Evolutionary conservation across 2,329 filamentous ascomycete species (phyloP), one percentile per base, ranked within the genome.

Genomic region (Didymella segeticola): DNA sequence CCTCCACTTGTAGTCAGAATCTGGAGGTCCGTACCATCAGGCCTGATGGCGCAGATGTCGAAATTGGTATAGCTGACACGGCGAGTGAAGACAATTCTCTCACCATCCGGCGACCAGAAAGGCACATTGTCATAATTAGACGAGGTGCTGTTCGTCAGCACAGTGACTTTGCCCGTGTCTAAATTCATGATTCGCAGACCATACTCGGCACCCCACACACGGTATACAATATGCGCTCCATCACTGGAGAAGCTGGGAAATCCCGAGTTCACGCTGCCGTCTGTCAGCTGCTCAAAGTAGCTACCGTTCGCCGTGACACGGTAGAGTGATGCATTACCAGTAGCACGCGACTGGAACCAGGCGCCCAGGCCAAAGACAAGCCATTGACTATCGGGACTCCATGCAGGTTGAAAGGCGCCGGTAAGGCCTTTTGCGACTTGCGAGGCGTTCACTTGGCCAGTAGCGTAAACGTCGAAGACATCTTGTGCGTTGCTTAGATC

Each of bases 281-380:
- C 58, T 2, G 75, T 77, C 6, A 78, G 67, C 8, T 69, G 58
- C 38, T 74, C 70, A 48, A 51, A 57, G 39, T 53, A 53, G 59
- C n/a, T n/a, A n/a, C n/a, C n/a, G n/a, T n/a, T n/a, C n/a, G n/a
- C n/a, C n/a, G n/a, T n/a, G n/a, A n/a, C n/a, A n/a, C n/a, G n/a
- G n/a, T n/a, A n/a, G n/a, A n/a, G n/a, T n/a, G n/a, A n/a, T n/a
- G n/a, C n/a, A n/a, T n/a, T n/a, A n/a, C n/a, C n/a, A n/a, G n/a
- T n/a, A n/a, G n/a, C n/a, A n/a, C n/a, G n/a, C n/a, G n/a, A 55
- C 23, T 69, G 66, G 63, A 79, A 78, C 76, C 77, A 79, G 8
- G 62, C 62, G 6, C 76, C 76, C 1, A 78, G 55, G 11, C 77
- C 75, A 41, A 79, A 72, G 12, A 71, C 69, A 9, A 79, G n/a